Evolutionary conservation across 192 early-diverging fungal species (phyloP), one percentile per base, ranked within the genome.

Genomic region (Coemansia sp.): DNA sequence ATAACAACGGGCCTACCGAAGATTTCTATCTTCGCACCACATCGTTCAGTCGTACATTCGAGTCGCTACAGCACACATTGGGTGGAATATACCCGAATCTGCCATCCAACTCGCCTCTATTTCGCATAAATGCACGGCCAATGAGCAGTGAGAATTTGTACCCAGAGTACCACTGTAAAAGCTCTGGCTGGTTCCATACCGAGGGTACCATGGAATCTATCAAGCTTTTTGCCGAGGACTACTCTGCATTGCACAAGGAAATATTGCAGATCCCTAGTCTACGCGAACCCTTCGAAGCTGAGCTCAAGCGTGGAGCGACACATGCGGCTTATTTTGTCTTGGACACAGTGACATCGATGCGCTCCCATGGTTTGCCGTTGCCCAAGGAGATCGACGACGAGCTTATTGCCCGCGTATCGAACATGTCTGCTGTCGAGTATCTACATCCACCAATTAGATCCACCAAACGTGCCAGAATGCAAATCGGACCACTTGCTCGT

Each of bases 61-160:
- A 91, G 68, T 87, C 85, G 23, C 77, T 92, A 38, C 88, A 91
- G 66, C 87, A 87, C 64, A 67, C 87, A 5, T 57, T 92, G 33
- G 75, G 81, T 14, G 89, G 91, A 1, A 72, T 92, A 67, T 88
- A 87, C 67, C 88, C 91, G 1, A 40, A 44, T 19, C 26, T 60
- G 26, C 44, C 64, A 10, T 39, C 38, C 9, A 52, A 44, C 11
- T 43, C 43, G 40, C 59, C 59, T 8, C 13, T 60, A 49, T 72
- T 70, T 37, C 68, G 72, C 23, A 43, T 84, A 16, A 64, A 72
- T 35, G 69, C 75, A 60, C 74, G 82, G 49, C 73, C 80, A 58
- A 35, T 66, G 4, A 44, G 58, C 23, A 63, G 58, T 33, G 80
- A 83, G 33, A 75, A 74, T 35, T 26, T 83, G 68, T 66, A 69